phyloP scores from a whole-genome alignment of 768 basidiomycete species.

The button mushroom (Agaricus bisporus) region DNA sequence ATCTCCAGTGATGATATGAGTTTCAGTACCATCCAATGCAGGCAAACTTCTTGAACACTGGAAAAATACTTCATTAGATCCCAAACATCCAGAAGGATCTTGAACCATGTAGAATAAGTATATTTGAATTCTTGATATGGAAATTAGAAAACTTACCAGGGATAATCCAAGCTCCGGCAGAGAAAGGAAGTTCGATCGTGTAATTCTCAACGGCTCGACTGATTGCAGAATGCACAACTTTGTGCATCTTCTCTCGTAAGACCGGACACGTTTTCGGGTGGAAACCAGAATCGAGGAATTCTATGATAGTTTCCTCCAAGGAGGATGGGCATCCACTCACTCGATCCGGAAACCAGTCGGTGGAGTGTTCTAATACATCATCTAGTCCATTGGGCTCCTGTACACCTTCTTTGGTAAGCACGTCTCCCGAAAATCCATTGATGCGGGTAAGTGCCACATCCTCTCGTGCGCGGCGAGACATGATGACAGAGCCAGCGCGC shows the following conservation, averaged over 20 bases:
- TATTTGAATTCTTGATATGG: not conserved
- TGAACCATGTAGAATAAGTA: not conserved
- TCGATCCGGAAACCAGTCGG: slow-evolving; percentile 67
- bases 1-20: slow-evolving; percentile 48
- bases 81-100: slow-evolving; percentile 51
- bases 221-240: slow-evolving; percentile 39
- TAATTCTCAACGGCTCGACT: slow-evolving; percentile 35
- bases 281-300: slow-evolving; percentile 55
- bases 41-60: slow-evolving; percentile 41
- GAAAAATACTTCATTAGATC: slow-evolving; percentile 51
- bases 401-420: slow-evolving; percentile 31
- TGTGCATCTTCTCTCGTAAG: slow-evolving; percentile 46
- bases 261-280: slow-evolving; percentile 40
- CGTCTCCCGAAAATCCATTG: slow-evolving; percentile 34
- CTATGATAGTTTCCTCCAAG: slow-evolving; percentile 58
- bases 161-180: slow-evolving; percentile 55
- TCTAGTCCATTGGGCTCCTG: slow-evolving; percentile 26
- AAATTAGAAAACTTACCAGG: slow-evolving; percentile 34
- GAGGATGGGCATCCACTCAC: slow-evolving; percentile 56
- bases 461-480: slow-evolving; percentile 32
- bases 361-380: slow-evolving; percentile 33
- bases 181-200: slow-evolving; percentile 48
- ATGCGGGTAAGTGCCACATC: slow-evolving; percentile 35
- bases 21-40: slow-evolving; percentile 33
- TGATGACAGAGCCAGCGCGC: slow-evolving; percentile 34